Evolutionary conservation across 129 eudicot genomes (phyloP).

Genomic region (Escallonia herrerae): DNA sequence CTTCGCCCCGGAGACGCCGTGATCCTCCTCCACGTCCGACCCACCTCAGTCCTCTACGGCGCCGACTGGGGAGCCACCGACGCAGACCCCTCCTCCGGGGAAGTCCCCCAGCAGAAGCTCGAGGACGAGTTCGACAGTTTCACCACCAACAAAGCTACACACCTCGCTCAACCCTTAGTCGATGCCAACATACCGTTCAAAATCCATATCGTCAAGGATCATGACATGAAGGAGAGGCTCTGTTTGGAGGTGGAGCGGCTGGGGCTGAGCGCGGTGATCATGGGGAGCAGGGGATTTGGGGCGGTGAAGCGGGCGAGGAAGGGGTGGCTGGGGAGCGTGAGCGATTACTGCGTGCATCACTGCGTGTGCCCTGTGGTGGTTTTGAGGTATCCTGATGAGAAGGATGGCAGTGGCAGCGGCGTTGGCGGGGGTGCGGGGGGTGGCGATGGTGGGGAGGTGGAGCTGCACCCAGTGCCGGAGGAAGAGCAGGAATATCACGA

Average conservation of each 20-base stretch:
- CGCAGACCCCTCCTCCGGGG: conserved; percentile 11
- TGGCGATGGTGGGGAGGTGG: conserved; percentile 9
- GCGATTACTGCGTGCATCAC: conserved; percentile 62
- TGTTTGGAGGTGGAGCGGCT: conserved; percentile 67
- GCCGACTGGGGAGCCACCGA: conserved; percentile 60
- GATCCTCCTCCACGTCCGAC: conserved; percentile 54
- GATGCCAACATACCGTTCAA: conserved; percentile 39
- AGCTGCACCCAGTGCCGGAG: conserved; percentile 21
- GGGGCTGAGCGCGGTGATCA: conserved; percentile 48
- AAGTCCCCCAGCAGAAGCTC: conserved; percentile 14
- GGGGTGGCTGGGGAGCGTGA: conserved; percentile 54
- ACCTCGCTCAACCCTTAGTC: conserved; percentile 39
- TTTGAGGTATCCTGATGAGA: conserved; percentile 39
- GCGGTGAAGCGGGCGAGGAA: conserved; percentile 29
- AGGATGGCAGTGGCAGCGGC: conserved; percentile 5
- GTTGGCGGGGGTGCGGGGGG: background rate
- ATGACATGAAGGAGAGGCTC: conserved; percentile 53
- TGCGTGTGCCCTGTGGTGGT: conserved; percentile 61
- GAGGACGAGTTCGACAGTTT: conserved; percentile 48
- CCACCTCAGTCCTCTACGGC: conserved; percentile 66
- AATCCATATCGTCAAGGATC: conserved; percentile 61
- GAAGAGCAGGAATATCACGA: conserved; percentile 29
- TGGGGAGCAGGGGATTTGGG: conserved; percentile 61
- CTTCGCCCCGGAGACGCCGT: conserved; percentile 58
- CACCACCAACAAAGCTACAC: conserved; percentile 27